These are phyloP conservation scores for Ustilago sp. DNA, from an alignment of 1,284 basidiomycete species.

Conservation along the genomic window DNA sequence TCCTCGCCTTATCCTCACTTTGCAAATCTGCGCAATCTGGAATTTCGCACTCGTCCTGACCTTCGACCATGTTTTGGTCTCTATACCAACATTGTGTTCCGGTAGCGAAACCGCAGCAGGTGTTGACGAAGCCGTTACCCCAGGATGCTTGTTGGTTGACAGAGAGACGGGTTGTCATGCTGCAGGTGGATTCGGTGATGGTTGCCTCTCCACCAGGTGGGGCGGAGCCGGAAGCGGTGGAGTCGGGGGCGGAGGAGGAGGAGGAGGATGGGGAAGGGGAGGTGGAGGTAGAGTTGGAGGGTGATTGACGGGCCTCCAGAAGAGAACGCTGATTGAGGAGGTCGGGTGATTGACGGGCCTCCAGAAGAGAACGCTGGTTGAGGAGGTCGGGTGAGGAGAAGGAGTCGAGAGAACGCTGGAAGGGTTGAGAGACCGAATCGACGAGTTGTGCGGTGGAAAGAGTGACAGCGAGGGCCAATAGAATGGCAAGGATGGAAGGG, in stretches of 20 bases:
- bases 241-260: constrained; percentile 24
- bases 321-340: background rate
- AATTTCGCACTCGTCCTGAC: constrained; percentile 48
- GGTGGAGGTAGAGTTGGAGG: constrained; percentile 23
- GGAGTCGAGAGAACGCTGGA: constrained; percentile 28
- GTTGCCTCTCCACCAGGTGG: constrained; percentile 48
- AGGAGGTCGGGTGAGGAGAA: constrained; percentile 13
- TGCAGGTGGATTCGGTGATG: constrained; percentile 45
- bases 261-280: constrained; percentile 14
- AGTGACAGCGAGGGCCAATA: constrained; percentile 11
- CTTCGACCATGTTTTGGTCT: constrained; percentile 24
- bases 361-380: constrained; percentile 3
- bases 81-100: constrained; percentile 53
- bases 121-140: constrained; percentile 54
- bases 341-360: constrained; percentile 2
- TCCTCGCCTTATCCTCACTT: constrained; percentile 39
- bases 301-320: background rate
- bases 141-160: constrained; percentile 60
- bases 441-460: constrained; percentile 19
- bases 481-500: constrained; percentile 6
- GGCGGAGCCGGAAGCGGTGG: constrained; percentile 35
- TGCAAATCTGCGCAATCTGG: constrained; percentile 47
- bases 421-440: constrained; percentile 26
- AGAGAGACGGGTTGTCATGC: constrained; percentile 46
- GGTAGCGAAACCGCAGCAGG: constrained; percentile 48